Evolutionary conservation across 768 basidiomycete genomes (phyloP).

Genomic region (Tricholoma flavovirens): DNA sequence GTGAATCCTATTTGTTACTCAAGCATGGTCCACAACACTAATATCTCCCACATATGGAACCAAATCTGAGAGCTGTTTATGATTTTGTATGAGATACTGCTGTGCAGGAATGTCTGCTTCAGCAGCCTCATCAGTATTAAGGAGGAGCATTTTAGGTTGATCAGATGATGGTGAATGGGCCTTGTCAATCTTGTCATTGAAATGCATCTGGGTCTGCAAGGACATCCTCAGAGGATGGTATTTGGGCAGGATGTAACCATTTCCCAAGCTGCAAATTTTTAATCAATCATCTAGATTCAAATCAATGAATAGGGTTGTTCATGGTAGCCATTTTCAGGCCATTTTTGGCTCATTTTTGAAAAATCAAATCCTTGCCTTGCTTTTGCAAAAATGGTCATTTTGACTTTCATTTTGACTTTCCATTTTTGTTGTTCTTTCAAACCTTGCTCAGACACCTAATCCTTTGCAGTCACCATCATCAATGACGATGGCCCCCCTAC

Average conservation of each 20-base stretch:
- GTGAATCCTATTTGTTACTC: constrained; percentile 23
- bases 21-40: constrained; percentile 14
- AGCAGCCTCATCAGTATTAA: constrained; percentile 1
- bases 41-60: constrained; percentile 14
- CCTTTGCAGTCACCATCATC: too few species aligned
- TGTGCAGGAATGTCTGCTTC: constrained; percentile 10
- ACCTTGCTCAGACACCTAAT: too few species aligned
- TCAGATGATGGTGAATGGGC: constrained; percentile 7
- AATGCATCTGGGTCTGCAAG: constrained; percentile 17
- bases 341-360: too few species aligned
- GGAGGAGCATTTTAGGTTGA: constrained; percentile 6
- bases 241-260: constrained; percentile 19
- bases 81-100: constrained; percentile 7
- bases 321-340: too few species aligned
- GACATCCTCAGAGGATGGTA: constrained; percentile 15
- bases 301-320: too few species aligned
- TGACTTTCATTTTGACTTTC: too few species aligned
- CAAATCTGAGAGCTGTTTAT: constrained; percentile 3
- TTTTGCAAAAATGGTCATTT: too few species aligned
- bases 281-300: too few species aligned
- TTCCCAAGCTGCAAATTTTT: constrained; percentile 26
- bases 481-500: too few species aligned
- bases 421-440: too few species aligned
- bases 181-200: constrained; percentile 12
- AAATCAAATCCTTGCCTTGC: too few species aligned